Conservation (phyloP, 164 flowering plant genomes). For the Chloranthus sessilifolius region DNA sequence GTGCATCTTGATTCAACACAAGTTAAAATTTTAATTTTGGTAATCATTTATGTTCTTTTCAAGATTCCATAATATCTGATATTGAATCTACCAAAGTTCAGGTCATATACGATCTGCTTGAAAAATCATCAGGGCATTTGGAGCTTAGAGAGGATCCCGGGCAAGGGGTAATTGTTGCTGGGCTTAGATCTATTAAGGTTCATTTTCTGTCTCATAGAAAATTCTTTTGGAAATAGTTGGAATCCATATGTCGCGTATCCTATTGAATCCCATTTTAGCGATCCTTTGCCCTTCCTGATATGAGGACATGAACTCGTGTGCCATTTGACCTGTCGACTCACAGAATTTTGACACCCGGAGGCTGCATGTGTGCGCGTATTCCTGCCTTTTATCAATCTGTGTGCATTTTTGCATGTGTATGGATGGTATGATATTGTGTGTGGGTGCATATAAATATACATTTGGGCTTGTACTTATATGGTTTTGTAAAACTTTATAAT, state of each 20-base stretch:
- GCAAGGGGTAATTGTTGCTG: conserved; percentile 78
- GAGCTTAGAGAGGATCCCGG: conserved; percentile 94
- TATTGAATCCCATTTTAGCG: too few species aligned
- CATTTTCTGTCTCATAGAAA: conserved; percentile 6
- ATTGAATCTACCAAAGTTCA: conserved; percentile 20
- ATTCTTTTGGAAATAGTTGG: conserved; percentile 1
- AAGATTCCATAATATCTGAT: conserved; percentile 9
- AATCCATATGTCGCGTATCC: neutral
- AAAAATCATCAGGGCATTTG: conserved; percentile 82
- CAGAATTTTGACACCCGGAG: too few species aligned
- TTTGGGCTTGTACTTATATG: too few species aligned
- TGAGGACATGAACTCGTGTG: too few species aligned
- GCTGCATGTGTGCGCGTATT: too few species aligned
- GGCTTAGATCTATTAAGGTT: conserved; percentile 82
- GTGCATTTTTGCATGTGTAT: too few species aligned
- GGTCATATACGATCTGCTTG: conserved; percentile 94
- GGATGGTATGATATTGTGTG: too few species aligned
- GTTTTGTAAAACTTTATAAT: too few species aligned
- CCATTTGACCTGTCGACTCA: too few species aligned
- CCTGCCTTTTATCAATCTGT: too few species aligned
- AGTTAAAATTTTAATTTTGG: neutral
- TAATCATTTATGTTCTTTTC: neutral
- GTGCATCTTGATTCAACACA: conserved; percentile 10
- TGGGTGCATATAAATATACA: too few species aligned
- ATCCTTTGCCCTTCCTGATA: too few species aligned